A percentile compares a stretch with the other conserved stretches of the same genome.
Evolutionary conservation across 2,329 filamentous ascomycete genomes (phyloP).

Genomic region (Claviceps humidiphila): DNA sequence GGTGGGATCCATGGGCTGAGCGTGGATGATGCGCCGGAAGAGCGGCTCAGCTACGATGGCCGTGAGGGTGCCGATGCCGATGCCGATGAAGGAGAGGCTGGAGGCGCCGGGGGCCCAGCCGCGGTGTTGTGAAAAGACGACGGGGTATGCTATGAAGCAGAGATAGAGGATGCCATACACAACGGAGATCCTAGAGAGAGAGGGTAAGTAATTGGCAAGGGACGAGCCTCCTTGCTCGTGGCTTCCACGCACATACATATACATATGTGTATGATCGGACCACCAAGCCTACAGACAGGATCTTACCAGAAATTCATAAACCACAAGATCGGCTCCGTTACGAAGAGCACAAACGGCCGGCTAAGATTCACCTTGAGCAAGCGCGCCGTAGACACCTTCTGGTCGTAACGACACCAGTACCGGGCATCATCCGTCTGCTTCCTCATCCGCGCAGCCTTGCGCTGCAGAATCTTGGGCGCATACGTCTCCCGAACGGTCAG

Average conservation of each 20-base stretch:
- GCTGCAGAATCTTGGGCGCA: slow-evolving; percentile 53
- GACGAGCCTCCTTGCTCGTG: too few relatives aligned
- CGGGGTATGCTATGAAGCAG: slow-evolving; percentile 81
- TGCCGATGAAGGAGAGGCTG: slow-evolving; percentile 66
- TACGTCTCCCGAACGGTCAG: slow-evolving; percentile 61
- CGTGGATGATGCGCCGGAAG: slow-evolving; percentile 64
- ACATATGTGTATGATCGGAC: too few relatives aligned
- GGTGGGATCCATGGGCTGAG: slow-evolving; percentile 57
- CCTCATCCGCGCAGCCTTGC: slow-evolving; percentile 48
- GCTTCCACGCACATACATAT: too few relatives aligned
- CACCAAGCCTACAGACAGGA: neutral
- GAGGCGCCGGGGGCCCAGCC: slow-evolving; percentile 64
- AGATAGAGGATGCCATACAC: slow-evolving; percentile 81
- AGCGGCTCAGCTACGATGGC: slow-evolving; percentile 55
- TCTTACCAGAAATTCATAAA: slow-evolving; percentile 53
- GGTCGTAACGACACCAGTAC: slow-evolving; percentile 73
- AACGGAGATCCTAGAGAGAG: slow-evolving; percentile 52
- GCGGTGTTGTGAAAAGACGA: slow-evolving; percentile 61
- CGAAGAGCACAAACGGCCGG: slow-evolving; percentile 63
- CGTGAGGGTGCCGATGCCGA: slow-evolving; percentile 49
- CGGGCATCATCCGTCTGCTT: slow-evolving; percentile 57
- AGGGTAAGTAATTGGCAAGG: neutral
- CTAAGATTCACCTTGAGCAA: slow-evolving; percentile 64
- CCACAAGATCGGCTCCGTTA: slow-evolving; percentile 70
- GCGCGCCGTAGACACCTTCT: slow-evolving; percentile 48